Percentiles rank a stretch among this genome's conserved stretches.
Evolutionary conservation across 106 monocot genomes (phyloP).

Genomic region (Acorus calamus): DNA sequence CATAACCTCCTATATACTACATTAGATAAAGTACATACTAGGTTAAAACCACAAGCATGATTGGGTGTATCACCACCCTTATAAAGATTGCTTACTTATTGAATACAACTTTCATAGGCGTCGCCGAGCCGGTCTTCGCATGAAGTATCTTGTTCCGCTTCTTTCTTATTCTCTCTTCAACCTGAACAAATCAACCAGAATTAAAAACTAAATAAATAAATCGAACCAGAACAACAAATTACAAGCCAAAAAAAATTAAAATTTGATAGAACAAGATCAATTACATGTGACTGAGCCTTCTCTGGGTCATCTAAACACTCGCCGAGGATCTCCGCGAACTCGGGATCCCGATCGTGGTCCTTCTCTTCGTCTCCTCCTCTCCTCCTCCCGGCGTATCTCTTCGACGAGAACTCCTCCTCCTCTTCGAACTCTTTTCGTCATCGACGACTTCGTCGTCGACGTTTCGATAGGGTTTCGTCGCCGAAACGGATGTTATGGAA

Average conservation of each 20-base stretch:
- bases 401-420: conserved; percentile 4
- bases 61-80: no score
- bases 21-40: no score
- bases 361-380: conserved; percentile 33
- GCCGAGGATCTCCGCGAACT: conserved; percentile 80
- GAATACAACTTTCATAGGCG: conserved; percentile 63
- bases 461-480: no score
- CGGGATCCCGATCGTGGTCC: conserved; percentile 69
- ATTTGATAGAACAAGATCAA: background rate
- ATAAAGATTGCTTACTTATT: conserved; percentile 41
- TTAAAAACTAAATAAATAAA: background rate
- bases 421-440: conserved; percentile 1
- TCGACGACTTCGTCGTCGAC: conserved; percentile 2
- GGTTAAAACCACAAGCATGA: no score
- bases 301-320: conserved; percentile 71
- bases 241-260: background rate
- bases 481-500: no score
- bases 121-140: conserved; percentile 62
- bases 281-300: conserved; percentile 66
- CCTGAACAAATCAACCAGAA: conserved; percentile 17
- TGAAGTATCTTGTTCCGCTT: conserved; percentile 83
- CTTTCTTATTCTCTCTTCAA: conserved; percentile 86
- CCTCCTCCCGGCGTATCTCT: conserved; percentile 7
- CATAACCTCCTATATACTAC: no score
- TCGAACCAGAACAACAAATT: background rate